Conservation (phyloP, 257 asterid species). For the Solanum pimpinellifolium region DNA sequence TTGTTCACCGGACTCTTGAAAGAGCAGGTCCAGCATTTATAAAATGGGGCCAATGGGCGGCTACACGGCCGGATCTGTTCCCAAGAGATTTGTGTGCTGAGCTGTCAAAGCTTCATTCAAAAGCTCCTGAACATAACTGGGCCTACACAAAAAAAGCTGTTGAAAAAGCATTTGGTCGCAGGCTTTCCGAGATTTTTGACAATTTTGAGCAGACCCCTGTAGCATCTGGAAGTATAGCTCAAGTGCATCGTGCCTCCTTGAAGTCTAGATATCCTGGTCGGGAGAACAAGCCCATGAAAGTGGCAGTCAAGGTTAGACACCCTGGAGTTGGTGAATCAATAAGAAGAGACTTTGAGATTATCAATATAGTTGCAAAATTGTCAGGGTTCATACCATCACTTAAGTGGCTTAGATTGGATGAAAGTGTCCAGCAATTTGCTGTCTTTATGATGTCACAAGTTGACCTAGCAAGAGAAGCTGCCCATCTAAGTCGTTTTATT, state of each 20-base stretch:
- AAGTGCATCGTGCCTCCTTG: constrained; percentile 72
- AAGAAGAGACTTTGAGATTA: constrained; percentile 72
- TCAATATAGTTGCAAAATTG: constrained; percentile 50
- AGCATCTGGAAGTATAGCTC: constrained; percentile 91
- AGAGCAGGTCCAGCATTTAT: constrained; percentile 96
- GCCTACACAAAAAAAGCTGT: constrained; percentile 58
- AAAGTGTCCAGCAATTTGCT: constrained; percentile 75
- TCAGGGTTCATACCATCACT: constrained; percentile 59
- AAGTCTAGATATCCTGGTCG: constrained; percentile 48
- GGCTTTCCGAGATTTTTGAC: constrained; percentile 55
- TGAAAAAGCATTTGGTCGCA: constrained; percentile 72
- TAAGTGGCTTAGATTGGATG: constrained; percentile 83
- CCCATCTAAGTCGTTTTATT: constrained; percentile 77
- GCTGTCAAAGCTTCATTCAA: constrained; percentile 81
- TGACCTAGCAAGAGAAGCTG: constrained; percentile 85
- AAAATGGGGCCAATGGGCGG: constrained; percentile 99
- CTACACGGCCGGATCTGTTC: constrained; percentile 91
- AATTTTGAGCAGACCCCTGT: constrained; percentile 78
- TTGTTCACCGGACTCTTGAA: constrained; percentile 74
- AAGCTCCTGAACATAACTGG: constrained; percentile 91
- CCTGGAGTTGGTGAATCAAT: constrained; percentile 92
- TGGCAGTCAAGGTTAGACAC: constrained; percentile 87
- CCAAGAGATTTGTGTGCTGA: constrained; percentile 75
- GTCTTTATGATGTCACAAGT: constrained; percentile 93
- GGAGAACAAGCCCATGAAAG: constrained; percentile 46